A percentile compares a stretch with the other conserved stretches of the same genome.
Conservation (phyloP, 352 stramenopile genomes). For the Phytophthora cactorum region DNA sequence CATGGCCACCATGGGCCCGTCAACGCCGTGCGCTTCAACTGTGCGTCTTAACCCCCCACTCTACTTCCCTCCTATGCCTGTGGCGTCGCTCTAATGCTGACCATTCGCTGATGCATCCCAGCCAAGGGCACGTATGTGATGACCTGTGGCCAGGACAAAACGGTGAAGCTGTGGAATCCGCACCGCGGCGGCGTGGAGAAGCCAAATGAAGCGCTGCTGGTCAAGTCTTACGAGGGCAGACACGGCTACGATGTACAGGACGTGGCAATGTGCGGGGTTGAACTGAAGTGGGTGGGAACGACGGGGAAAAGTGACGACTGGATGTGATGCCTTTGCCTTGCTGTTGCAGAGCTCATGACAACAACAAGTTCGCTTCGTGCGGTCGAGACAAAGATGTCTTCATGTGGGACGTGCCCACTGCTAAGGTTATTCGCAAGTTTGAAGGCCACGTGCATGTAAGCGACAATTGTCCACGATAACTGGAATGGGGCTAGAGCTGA, state of each 20-base stretch:
- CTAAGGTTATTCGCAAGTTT: conserved; percentile 88
- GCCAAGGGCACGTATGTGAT: conserved; percentile 91
- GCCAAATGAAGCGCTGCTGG: conserved; percentile 65
- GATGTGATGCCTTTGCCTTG: conserved; percentile 1
- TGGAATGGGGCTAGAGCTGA: not conserved
- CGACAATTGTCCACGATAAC: not conserved
- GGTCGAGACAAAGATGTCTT: conserved; percentile 88
- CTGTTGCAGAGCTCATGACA: conserved; percentile 74
- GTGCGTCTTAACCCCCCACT: conserved; percentile 30
- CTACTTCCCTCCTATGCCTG: not conserved
- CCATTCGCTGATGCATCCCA: conserved; percentile 18
- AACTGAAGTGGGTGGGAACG: not conserved
- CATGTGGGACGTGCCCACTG: conserved; percentile 90
- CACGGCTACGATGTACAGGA: conserved; percentile 92
- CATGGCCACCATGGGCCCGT: conserved; percentile 73
- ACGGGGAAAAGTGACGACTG: not conserved
- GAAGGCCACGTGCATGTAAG: conserved; percentile 81
- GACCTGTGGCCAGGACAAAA: conserved; percentile 89
- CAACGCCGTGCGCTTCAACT: conserved; percentile 85
- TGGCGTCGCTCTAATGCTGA: not conserved
- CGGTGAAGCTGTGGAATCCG: conserved; percentile 88
- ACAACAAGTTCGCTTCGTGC: conserved; percentile 88
- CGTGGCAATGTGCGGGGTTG: conserved; percentile 76
- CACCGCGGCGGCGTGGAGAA: conserved; percentile 73
- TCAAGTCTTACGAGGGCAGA: conserved; percentile 87